phyloP scores from a whole-genome alignment of 2,329 filamentous ascomycete genomes.

The Curvularia sp. region DNA sequence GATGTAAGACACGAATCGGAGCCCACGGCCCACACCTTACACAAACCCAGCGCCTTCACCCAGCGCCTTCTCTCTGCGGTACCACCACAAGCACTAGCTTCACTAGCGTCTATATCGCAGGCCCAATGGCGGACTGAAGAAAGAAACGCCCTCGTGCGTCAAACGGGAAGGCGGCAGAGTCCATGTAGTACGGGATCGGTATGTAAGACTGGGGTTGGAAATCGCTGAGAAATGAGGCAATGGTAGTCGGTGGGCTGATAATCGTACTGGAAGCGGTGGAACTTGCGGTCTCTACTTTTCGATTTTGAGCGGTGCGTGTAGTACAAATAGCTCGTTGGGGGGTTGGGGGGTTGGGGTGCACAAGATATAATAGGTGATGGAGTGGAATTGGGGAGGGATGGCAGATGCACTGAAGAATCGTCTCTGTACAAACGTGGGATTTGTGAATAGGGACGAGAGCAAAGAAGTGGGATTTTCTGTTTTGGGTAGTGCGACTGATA shows the following conservation, averaged over 20 bases:
- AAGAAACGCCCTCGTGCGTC: neutral
- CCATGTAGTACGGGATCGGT: constrained; percentile 10
- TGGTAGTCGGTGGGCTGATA: neutral
- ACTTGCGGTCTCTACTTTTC: constrained; percentile 9
- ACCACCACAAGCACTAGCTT: neutral
- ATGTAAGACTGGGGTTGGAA: constrained; percentile 1
- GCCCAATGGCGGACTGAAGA: neutral
- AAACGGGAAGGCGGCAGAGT: neutral
- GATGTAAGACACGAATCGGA: constrained; percentile 42
- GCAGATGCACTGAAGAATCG: neutral
- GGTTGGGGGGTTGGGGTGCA: neutral
- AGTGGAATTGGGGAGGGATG: neutral
- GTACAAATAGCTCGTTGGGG: neutral
- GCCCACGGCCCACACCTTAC: constrained; percentile 17
- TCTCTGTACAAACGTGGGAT: neutral
- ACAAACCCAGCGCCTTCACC: neutral
- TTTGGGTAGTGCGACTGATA: neutral
- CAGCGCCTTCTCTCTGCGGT: neutral
- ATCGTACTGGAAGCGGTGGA: constrained; percentile 3
- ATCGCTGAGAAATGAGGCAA: constrained; percentile 1
- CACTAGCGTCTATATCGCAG: neutral
- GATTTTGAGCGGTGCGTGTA: neutral
- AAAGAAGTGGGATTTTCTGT: neutral
- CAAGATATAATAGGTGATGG: neutral
- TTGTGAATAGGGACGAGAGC: neutral